A percentile compares a stretch with the other conserved stretches of the same genome.
These are phyloP conservation scores for Ploettnerulaceae sp. DNA, from an alignment of 2,329 filamentous ascomycete species.

Conservation along the genomic window DNA sequence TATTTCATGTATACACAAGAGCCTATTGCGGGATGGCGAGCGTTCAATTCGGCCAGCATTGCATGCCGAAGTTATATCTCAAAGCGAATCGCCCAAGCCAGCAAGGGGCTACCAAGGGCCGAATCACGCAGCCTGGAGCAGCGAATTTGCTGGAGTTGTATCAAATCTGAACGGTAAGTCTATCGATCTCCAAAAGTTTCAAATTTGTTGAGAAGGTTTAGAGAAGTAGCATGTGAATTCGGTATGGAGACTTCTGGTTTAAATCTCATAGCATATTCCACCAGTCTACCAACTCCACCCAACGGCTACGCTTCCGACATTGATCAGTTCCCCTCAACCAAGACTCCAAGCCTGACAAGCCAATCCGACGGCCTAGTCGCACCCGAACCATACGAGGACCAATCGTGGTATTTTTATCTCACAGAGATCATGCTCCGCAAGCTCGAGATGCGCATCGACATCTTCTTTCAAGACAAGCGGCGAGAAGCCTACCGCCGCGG, in stretches of 20 bases:
- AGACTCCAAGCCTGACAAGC: no score
- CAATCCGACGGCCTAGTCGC: no score
- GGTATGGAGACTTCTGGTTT: neutral
- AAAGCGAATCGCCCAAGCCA: neutral
- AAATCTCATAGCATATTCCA: neutral
- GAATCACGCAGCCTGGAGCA: neutral
- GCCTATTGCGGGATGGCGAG: neutral
- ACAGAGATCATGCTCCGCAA: neutral
- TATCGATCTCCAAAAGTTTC: neutral
- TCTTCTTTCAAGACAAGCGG: neutral
- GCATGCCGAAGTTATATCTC: neutral
- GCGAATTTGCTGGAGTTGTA: neutral
- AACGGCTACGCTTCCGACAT: neutral
- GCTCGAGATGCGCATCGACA: neutral
- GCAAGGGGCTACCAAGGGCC: neutral
- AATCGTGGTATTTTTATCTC: neutral
- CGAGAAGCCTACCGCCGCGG: neutral
- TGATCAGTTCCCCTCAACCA: no score
- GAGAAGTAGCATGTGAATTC: neutral
- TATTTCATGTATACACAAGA: neutral
- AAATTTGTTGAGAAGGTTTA: neutral
- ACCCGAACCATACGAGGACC: no score
- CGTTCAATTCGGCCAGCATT: neutral
- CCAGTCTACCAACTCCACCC: neutral
- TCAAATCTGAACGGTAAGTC: neutral